Conservation (phyloP, 2,329 filamentous ascomycete genomes). For the Stachybotrys chartarum region DNA sequence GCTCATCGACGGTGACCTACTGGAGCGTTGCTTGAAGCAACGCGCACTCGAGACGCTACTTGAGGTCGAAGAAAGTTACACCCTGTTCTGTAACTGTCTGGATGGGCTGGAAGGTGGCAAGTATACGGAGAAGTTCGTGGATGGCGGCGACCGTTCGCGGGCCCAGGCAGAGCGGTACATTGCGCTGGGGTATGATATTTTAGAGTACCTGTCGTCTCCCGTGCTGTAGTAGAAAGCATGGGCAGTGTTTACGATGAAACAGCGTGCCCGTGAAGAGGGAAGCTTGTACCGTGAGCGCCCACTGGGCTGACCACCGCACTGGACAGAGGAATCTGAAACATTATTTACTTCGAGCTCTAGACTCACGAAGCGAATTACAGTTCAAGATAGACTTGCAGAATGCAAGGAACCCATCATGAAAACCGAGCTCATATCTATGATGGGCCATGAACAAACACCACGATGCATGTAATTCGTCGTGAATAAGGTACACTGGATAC, state of each 20-base stretch:
- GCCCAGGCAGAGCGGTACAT: constrained; percentile 27
- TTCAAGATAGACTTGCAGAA: no score
- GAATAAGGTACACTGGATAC: no score
- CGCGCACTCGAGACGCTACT: constrained; percentile 37
- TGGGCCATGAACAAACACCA: no score
- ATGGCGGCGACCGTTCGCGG: constrained; percentile 12
- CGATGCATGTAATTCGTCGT: no score
- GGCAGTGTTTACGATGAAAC: neutral
- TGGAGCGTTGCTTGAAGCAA: constrained; percentile 45
- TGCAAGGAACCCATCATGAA: no score
- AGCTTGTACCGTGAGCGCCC: no score
- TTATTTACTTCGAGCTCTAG: no score
- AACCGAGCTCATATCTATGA: no score
- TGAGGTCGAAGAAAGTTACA: constrained; percentile 19
- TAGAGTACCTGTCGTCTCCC: constrained; percentile 46
- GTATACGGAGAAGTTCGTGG: constrained; percentile 27
- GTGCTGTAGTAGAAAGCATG: constrained; percentile 29
- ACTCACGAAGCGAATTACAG: no score
- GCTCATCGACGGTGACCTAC: constrained; percentile 62
- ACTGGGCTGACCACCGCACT: no score
- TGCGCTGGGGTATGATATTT: constrained; percentile 43
- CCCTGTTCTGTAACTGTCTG: constrained; percentile 41
- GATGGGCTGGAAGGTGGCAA: constrained; percentile 38
- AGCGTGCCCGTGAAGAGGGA: no score
- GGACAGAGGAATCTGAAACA: no score